These are phyloP conservation scores for Medicago ruthenica DNA, from an alignment of 306 rosid species.

Conservation along the genomic window DNA sequence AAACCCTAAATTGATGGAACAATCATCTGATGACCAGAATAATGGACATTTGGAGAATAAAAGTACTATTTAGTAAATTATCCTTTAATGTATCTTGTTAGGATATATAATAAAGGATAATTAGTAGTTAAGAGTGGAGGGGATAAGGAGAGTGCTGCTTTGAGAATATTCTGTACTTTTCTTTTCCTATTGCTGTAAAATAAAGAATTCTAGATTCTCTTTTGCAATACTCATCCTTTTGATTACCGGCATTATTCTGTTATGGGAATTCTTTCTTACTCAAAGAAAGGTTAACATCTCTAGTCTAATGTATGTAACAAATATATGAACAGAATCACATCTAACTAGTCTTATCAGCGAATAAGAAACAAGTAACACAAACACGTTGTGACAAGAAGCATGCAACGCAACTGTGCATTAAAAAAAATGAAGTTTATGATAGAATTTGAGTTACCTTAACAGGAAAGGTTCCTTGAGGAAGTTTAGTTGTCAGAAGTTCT, in stretches of 20 bases:
- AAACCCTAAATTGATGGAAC: neutral
- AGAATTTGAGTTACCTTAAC: constrained; percentile 69
- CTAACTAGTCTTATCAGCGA: constrained; percentile 18
- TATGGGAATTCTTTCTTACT: neutral
- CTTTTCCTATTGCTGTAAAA: neutral
- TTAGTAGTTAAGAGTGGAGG: neutral
- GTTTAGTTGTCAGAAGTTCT: constrained; percentile 97
- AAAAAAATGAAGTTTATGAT: constrained; percentile 26
- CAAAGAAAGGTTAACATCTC: neutral
- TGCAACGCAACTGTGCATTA: neutral
- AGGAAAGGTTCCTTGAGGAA: constrained; percentile 94
- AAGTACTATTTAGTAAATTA: too few relatives aligned
- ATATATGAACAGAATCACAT: constrained; percentile 10
- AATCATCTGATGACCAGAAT: neutral
- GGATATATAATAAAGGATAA: neutral
- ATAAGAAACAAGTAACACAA: neutral
- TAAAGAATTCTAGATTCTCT: neutral
- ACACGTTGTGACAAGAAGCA: constrained; percentile 6
- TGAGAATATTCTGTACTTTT: neutral
- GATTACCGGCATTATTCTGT: neutral
- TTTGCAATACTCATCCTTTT: neutral
- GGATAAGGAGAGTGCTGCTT: neutral
- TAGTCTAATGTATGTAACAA: neutral
- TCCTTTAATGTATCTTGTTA: neutral
- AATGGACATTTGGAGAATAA: neutral